These are phyloP conservation scores for Aspergillus diversus DNA, from an alignment of 495 filamentous ascomycete genomes.

Conservation along the genomic window DNA sequence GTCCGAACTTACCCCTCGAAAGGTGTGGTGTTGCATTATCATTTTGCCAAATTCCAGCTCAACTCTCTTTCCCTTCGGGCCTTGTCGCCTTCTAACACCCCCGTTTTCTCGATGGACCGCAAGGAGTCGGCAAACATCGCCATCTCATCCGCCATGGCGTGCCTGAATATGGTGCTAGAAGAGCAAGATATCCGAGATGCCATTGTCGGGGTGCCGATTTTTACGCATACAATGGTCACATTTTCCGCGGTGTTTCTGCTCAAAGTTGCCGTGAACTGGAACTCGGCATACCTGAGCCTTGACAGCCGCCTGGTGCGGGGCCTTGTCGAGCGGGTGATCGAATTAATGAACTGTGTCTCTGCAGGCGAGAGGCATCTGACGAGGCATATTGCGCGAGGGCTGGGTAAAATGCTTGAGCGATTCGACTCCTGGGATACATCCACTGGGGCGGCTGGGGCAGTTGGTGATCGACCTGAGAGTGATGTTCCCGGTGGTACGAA, in stretches of 20 bases:
- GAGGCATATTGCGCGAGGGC: slow-evolving; percentile 54
- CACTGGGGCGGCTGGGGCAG: slow-evolving; percentile 17
- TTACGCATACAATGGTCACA: slow-evolving; percentile 66
- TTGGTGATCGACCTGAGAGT: slow-evolving; percentile 12
- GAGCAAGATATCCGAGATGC: slow-evolving; percentile 60
- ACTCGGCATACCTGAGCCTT: slow-evolving; percentile 51
- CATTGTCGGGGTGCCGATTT: slow-evolving; percentile 62
- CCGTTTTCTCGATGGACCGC: slow-evolving; percentile 57
- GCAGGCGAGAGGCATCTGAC: slow-evolving; percentile 58
- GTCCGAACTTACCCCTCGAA: slow-evolving; percentile 62
- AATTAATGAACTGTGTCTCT: slow-evolving; percentile 55
- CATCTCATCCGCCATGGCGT: slow-evolving; percentile 59
- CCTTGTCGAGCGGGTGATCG: slow-evolving; percentile 53
- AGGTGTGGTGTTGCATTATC: slow-evolving; percentile 62
- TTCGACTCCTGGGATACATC: slow-evolving; percentile 51
- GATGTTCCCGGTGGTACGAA: slow-evolving; percentile 50
- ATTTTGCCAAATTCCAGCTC: slow-evolving; percentile 63
- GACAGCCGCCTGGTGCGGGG: slow-evolving; percentile 49
- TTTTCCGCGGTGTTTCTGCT: slow-evolving; percentile 61
- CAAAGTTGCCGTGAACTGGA: slow-evolving; percentile 60
- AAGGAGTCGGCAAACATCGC: slow-evolving; percentile 59
- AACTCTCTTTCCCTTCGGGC: slow-evolving; percentile 62
- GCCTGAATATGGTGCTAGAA: slow-evolving; percentile 58
- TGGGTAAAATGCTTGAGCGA: slow-evolving; percentile 56
- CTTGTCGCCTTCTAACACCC: slow-evolving; percentile 51